Evolutionary conservation across 805 yeast genomes (phyloP), one percentile per base, ranked within the genome.

Genomic region (Wickerhamomyces ciferrii): DNA sequence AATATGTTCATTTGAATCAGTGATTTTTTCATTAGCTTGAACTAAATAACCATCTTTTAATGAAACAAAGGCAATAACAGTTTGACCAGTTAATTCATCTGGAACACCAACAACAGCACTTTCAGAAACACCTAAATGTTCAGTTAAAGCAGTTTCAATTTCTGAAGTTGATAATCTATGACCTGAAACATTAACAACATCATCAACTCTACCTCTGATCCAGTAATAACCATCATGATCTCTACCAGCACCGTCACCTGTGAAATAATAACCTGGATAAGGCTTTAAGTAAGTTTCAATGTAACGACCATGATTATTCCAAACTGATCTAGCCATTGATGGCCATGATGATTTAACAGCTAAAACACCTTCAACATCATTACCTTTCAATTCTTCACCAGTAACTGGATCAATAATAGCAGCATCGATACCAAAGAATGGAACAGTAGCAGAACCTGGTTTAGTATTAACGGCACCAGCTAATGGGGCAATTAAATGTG

Each of bases 161-260:
- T 94, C 99, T 21, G 98, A 95, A 41, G 99, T 92, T n/a, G 97
- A 89, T 56, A 94, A 77, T 69, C 99, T 84, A 71, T 94, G 99
- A 55, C 99, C 99, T 44, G 96, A 84, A 36, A 94, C 98, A 63
- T 94, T 94, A 56, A 92, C 99, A 49, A 94, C 98, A 61, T 94
- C 99, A 67, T 94, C 98, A 53, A 94, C 97, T 69, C 99, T 85
- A 60, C 99, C 99, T 68, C 92, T 80, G 66, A 94, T 92, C 97
- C 98, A 94, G 74, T 83, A 88, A 76, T 83, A 94, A 43, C 98
- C 98, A 62, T 94, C 98, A 52, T 80, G 80, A 67, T 94, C 99
- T 65, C 97, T 83, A 39, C 96, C 98, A 45, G 97, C 98, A 71
- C 98, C 98, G 66, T 92, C 99, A 60, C 99, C 99, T 13, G 97